A percentile compares a stretch with the other conserved stretches of the same genome.
These are phyloP conservation scores for Elsinoe necatrix DNA, from an alignment of 2,329 filamentous ascomycete genomes.

Conservation along the genomic window DNA sequence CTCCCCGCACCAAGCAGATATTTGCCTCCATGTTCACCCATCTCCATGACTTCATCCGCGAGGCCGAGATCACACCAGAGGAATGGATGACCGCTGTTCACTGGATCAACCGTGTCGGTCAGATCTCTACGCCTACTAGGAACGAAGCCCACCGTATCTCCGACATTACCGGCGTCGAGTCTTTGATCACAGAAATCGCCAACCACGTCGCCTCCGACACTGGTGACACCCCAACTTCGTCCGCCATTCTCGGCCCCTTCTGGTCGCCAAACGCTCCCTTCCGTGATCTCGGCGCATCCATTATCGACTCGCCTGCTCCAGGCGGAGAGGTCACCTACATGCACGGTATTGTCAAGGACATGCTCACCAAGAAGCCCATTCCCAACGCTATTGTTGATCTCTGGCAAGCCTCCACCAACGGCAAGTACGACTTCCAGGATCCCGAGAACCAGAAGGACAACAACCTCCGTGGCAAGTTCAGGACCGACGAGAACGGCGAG, in stretches of 20 bases:
- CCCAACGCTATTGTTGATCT: conserved; percentile 63
- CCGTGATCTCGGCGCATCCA: conserved; percentile 56
- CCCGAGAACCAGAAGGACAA: conserved; percentile 61
- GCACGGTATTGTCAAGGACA: conserved; percentile 60
- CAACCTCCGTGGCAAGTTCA: conserved; percentile 71
- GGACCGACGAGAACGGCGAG: conserved; percentile 58
- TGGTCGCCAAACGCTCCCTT: conserved; percentile 69
- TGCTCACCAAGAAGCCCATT: conserved; percentile 58
- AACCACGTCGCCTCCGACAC: conserved; percentile 54
- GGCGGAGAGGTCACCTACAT: conserved; percentile 55
- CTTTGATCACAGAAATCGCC: conserved; percentile 61
- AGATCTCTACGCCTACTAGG: conserved; percentile 57
- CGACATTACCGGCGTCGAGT: conserved; percentile 66
- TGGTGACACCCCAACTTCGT: conserved; percentile 58
- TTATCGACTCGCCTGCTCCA: conserved; percentile 55
- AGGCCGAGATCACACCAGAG: conserved; percentile 66
- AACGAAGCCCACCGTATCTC: conserved; percentile 68
- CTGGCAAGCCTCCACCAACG: conserved; percentile 60
- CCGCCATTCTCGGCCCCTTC: conserved; percentile 68
- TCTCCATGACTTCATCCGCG: conserved; percentile 70
- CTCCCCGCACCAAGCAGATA: conserved; percentile 56
- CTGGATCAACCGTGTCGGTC: conserved; percentile 66
- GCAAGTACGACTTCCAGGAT: conserved; percentile 61
- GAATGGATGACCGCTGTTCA: conserved; percentile 70
- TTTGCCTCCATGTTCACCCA: conserved; percentile 58